phyloP scores from a whole-genome alignment of 164 flowering plant species.

The Dillenia suffruticosa region DNA sequence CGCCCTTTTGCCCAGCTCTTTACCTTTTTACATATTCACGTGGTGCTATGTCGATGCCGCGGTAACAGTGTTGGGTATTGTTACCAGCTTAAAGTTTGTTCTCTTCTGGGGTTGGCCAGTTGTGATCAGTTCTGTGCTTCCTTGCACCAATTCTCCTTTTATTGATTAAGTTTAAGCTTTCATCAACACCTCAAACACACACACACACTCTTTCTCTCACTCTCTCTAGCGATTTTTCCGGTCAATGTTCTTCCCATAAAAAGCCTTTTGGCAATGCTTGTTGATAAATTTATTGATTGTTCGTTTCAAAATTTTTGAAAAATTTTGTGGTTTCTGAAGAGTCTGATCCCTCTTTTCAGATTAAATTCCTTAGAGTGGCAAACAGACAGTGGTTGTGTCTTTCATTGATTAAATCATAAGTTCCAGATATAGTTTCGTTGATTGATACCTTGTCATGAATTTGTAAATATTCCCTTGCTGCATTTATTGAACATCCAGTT shows the following conservation, averaged over 20 bases:
- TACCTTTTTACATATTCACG: conserved; percentile 37
- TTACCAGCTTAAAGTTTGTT: conserved; percentile 31
- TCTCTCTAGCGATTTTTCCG: conserved; percentile 1
- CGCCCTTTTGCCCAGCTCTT: conserved; percentile 14
- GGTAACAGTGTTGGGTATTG: conserved; percentile 15
- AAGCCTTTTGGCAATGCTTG: too few species aligned
- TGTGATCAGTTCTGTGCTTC: conserved; percentile 19
- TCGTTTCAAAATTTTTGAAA: not conserved
- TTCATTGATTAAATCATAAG: not conserved
- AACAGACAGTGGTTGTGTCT: conserved; percentile 3
- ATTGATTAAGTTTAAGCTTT: conserved; percentile 22
- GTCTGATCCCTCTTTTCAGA: not conserved
- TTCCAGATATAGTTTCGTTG: conserved; percentile 6
- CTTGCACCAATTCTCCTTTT: conserved; percentile 29
- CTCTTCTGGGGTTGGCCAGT: conserved; percentile 47
- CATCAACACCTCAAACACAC: not conserved
- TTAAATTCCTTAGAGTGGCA: too few species aligned
- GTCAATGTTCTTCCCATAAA: not conserved
- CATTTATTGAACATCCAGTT: conserved; percentile 18
- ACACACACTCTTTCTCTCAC: conserved; percentile 1
- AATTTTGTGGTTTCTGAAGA: not conserved
- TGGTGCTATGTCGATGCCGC: conserved; percentile 30
- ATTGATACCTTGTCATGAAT: conserved; percentile 12
- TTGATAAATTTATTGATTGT: too few species aligned
- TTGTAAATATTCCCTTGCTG: conserved; percentile 6